Base-by-base conservation (phyloP, 2,329 filamentous ascomycete genomes). In the Corynespora cassiicola region DNA sequence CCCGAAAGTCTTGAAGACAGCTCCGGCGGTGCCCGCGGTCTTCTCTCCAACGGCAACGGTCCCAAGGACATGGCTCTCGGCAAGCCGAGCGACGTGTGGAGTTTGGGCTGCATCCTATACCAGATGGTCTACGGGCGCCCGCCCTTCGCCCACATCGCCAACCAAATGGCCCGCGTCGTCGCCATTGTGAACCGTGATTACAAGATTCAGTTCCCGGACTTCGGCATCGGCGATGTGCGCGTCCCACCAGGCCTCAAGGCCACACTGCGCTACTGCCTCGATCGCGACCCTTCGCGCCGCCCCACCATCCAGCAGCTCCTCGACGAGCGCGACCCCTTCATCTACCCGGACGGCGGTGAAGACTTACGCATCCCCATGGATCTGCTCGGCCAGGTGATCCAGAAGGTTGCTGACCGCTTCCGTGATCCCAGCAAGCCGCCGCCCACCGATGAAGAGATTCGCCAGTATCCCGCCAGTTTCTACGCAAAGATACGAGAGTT, bases 41-140 rank as follows among this genome's bases (percentile, higher is more conserved):
- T 47, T 19, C 51, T 63, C 17, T 52, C 46, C 17, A 62, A 62
- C 17, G 57, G 63, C 18, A 56, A 42, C 56, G 73, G 39, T 50
- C 71, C 71, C 15, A 95, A 91, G 66, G 78, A 96, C 44, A 94
- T 96, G 85, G 96, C 96, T 66, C 78, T 99, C 6, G 95, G 94
- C 43, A 97, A 97, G 62, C 89, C 94, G 6, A 94, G 87, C 54
- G 94, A 99, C 66, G 85, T 99, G 12, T 99, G 94, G 94, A 92
- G 87, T 65, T 72, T 99, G 10, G 94, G 94, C 12, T 99, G 94
- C 63, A 97, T 99, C 45, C 76, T 99, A 10, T 99, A 95, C 72
- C 92, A 97, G 65, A 95, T 99, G 88, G 88, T 92, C 1, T 99
- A 99, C 63, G 94, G 94, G n/a, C 80, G 86, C n/a, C 87, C 90